Conservation (phyloP, 495 filamentous ascomycete species). For the Parathielavia hyrcaniae region DNA sequence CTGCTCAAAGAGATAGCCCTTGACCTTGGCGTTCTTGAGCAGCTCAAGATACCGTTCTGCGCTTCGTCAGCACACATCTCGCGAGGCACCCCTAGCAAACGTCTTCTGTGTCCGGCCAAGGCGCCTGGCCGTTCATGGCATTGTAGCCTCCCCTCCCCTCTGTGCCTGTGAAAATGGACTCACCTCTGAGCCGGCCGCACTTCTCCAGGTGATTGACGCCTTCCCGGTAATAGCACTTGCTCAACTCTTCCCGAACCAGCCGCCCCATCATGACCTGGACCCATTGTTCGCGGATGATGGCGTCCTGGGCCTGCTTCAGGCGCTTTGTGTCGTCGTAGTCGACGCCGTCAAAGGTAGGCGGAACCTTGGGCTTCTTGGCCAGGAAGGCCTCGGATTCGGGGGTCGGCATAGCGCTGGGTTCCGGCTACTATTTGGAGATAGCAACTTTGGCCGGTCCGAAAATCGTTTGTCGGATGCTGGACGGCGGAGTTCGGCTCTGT, state of each 20-base stretch:
- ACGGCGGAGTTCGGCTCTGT: slow-evolving; percentile 11
- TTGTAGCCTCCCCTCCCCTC: not conserved
- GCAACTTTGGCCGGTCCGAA: slow-evolving; percentile 3
- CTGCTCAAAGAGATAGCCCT: slow-evolving; percentile 86
- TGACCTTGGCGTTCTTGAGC: slow-evolving; percentile 73
- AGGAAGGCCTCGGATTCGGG: slow-evolving; percentile 90
- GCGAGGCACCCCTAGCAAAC: not conserved
- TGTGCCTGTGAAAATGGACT: slow-evolving; percentile 31
- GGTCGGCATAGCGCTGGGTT: slow-evolving; percentile 56
- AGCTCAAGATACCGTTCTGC: slow-evolving; percentile 90
- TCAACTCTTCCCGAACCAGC: slow-evolving; percentile 85
- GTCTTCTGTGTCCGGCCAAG: not conserved
- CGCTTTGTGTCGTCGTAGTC: slow-evolving; percentile 89
- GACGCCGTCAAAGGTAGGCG: slow-evolving; percentile 93
- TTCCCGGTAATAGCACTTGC: slow-evolving; percentile 91
- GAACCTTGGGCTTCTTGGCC: slow-evolving; percentile 87
- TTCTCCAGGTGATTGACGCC: slow-evolving; percentile 98
- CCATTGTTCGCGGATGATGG: slow-evolving; percentile 95
- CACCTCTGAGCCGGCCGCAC: slow-evolving; percentile 85
- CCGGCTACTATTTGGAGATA: slow-evolving; percentile 6
- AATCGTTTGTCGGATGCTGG: slow-evolving; percentile 10
- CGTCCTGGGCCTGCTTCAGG: slow-evolving; percentile 89
- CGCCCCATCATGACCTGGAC: slow-evolving; percentile 95
- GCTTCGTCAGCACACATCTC: slow-evolving; percentile 6
- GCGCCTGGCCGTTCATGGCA: not conserved